Base-by-base conservation (phyloP, 257 asterid genomes). In the Capsicum baccatum region DNA sequence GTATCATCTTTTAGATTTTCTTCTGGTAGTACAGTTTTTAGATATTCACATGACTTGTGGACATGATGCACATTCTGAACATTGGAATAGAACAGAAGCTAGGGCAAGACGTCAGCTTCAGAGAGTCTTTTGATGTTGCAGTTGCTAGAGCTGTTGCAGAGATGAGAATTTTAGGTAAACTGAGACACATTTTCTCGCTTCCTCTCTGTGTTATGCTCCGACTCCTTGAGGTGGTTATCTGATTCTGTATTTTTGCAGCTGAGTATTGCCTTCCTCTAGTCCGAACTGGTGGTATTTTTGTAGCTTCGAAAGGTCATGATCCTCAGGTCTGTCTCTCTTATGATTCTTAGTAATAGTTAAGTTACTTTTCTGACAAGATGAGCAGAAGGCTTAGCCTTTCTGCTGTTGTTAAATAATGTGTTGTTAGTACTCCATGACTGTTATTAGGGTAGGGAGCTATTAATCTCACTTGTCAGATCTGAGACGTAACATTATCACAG, bases 81-180 rank as follows among this genome's bases (percentile, higher is more conserved):
- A 58, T 84, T 87, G 88, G 83, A 70, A 50, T 90, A 83, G 90
- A 86, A 83, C 97, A 96, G 99, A 89, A 85, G 86, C 56, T 87
- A 81, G 98, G 98, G 16, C 98, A 96, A 55, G 87, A 90, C 39
- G 89, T 84, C 76, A 90, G 86, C 85, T 90, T 89, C 88, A 91
- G 99, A 90, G 98, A 91, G 96, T 85, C 86, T 35, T 94, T 92
- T 90, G 98, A 96, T 83, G 85, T 96, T 87, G 94, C 98, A 73
- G 95, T 94, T 78, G 99, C 98, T 81, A 90, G 98, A 92, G 99
- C 99, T 84, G 99, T 96, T 83, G 98, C 98, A 71, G 99, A 96
- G 85, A 93, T 94, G 99, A 92, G 98, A 90, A 83, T 94, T 82
- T 84, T 96, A 62, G 97, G 98, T 96, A 91, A 86, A 83, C 67